Conservation (phyloP, 805 yeast species). For the Candida adriatica region DNA sequence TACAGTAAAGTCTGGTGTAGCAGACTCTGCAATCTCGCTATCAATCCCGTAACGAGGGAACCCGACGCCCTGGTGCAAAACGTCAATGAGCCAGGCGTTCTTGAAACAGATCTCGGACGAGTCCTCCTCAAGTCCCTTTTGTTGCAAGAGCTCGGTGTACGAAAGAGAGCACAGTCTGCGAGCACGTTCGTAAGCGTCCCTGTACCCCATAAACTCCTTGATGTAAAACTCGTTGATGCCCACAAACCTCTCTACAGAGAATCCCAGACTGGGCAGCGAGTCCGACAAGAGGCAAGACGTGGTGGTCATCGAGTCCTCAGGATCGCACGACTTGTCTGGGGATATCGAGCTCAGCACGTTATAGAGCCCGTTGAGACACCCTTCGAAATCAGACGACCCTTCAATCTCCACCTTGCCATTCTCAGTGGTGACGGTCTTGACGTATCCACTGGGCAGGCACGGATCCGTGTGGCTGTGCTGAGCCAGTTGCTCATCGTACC, state of each 20-base stretch:
- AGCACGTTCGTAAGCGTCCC: slow-evolving; percentile 36
- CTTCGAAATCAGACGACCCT: slow-evolving; percentile 46
- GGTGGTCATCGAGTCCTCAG: slow-evolving; percentile 12
- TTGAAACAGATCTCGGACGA: slow-evolving; percentile 51
- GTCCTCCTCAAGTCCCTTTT: slow-evolving; percentile 17
- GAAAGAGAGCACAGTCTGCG: slow-evolving; percentile 36
- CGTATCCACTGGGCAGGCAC: slow-evolving; percentile 45
- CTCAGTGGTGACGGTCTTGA: slow-evolving; percentile 11
- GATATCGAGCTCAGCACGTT: slow-evolving; percentile 31
- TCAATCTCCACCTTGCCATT: slow-evolving; percentile 24
- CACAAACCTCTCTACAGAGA: slow-evolving; percentile 47
- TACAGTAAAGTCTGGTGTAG: slow-evolving; percentile 33
- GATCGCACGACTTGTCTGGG: slow-evolving; percentile 19
- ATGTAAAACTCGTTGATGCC: slow-evolving; percentile 68
- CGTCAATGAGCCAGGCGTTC: slow-evolving; percentile 49
- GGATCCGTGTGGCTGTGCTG: slow-evolving; percentile 36
- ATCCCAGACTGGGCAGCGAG: slow-evolving; percentile 49
- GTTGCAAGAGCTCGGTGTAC: slow-evolving; percentile 11
- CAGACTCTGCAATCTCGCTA: background rate
- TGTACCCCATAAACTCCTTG: slow-evolving; percentile 35
- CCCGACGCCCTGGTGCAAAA: slow-evolving; percentile 55
- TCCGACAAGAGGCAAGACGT: slow-evolving; percentile 47
- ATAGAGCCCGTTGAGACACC: slow-evolving; percentile 42
- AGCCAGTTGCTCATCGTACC: slow-evolving; percentile 34
- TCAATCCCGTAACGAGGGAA: slow-evolving; percentile 47